Conservation (phyloP, 148 eudicot genomes). For the Rhododendron molle region DNA sequence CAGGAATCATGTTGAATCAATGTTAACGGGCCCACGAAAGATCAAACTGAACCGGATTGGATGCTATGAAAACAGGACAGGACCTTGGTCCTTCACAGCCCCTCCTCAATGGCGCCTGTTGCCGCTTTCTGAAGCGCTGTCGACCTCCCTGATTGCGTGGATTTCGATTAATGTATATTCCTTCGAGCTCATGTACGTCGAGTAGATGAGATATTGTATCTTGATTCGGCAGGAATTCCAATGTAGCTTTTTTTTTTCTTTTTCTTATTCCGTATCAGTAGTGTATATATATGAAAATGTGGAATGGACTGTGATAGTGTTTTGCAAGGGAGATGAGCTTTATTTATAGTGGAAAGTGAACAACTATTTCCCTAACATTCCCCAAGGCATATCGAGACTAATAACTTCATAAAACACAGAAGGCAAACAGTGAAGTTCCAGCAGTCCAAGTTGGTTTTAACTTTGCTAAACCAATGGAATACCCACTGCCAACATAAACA, state of each 20-base stretch:
- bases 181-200: conserved; percentile 20
- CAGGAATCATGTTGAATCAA: too few relatives aligned
- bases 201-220: neutral
- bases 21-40: too few relatives aligned
- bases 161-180: too few relatives aligned
- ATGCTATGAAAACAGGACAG: too few relatives aligned
- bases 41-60: too few relatives aligned
- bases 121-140: too few relatives aligned
- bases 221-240: neutral
- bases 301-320: neutral
- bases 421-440: conserved; percentile 9
- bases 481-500: conserved; percentile 2
- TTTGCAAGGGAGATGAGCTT: neutral
- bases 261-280: neutral
- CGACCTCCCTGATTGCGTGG: too few relatives aligned
- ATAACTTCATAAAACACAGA: neutral
- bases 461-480: neutral
- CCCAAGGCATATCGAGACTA: neutral
- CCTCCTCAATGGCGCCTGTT: too few relatives aligned
- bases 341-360: neutral
- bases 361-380: too few relatives aligned
- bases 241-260: neutral
- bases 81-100: too few relatives aligned
- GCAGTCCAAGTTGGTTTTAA: conserved; percentile 7
- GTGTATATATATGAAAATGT: neutral